These are phyloP conservation scores for Corymbia citriodora DNA, from an alignment of 441 rosid species.

Conservation along the genomic window DNA sequence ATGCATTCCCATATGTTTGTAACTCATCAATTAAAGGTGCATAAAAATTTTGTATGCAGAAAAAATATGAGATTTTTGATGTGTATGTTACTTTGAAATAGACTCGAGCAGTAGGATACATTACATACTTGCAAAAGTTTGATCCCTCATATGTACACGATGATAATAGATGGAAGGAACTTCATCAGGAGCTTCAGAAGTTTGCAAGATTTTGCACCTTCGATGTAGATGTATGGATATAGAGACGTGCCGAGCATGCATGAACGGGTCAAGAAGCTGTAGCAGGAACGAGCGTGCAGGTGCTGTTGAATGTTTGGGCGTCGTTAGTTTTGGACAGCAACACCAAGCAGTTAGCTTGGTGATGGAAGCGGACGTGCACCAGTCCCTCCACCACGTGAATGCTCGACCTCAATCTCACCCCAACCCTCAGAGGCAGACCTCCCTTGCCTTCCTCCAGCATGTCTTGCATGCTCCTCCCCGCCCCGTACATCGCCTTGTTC, in stretches of 20 bases:
- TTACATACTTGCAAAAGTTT: background rate
- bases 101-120: background rate
- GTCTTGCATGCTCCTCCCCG: conserved; percentile 73
- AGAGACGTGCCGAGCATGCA: background rate
- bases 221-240: background rate
- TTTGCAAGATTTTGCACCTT: background rate
- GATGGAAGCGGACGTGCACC: conserved; percentile 49
- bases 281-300: background rate
- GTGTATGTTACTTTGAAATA: background rate
- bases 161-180: background rate
- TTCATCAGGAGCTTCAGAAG: background rate
- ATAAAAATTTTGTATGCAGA: background rate
- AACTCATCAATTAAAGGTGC: background rate
- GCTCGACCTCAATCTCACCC: conserved; percentile 29
- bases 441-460: conserved; percentile 61
- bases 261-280: background rate
- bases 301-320: background rate
- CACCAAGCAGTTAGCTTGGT: conserved; percentile 44
- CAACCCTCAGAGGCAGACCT: conserved; percentile 41
- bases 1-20: background rate
- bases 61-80: background rate
- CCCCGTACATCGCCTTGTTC: conserved; percentile 77
- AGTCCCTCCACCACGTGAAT: conserved; percentile 54
- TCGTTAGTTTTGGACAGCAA: background rate
- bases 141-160: background rate